Conservation (phyloP, 2,329 filamentous ascomycete genomes). For the Mycocentrospora acerina region DNA sequence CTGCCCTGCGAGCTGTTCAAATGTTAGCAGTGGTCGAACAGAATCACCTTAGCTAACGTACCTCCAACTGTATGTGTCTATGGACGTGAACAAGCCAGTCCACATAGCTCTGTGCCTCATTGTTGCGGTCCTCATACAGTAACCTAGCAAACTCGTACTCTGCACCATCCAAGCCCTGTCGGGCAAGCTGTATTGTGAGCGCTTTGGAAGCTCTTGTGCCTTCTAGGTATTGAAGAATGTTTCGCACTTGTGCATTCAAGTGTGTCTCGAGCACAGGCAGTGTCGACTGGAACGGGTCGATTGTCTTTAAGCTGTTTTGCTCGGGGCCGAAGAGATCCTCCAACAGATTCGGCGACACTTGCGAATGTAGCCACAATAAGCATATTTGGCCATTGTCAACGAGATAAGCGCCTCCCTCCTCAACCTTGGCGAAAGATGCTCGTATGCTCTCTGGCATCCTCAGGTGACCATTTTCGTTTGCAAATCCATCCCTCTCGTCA, state of each 20-base stretch:
- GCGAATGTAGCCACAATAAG: constrained; percentile 87
- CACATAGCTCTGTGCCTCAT: constrained; percentile 96
- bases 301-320: constrained; percentile 66
- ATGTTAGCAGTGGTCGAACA: constrained; percentile 10
- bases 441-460: constrained; percentile 79
- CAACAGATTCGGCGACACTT: constrained; percentile 89
- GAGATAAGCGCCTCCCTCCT: constrained; percentile 90
- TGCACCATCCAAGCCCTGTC: constrained; percentile 89
- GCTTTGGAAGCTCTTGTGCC: constrained; percentile 82
- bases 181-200: constrained; percentile 82
- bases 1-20: constrained; percentile 60
- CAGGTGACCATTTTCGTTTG: constrained; percentile 87
- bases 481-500: constrained; percentile 82
- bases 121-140: constrained; percentile 92
- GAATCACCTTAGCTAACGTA: constrained; percentile 25
- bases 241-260: constrained; percentile 91
- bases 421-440: constrained; percentile 82
- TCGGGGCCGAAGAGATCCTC: constrained; percentile 85
- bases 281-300: constrained; percentile 79
- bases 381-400: constrained; percentile 94
- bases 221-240: constrained; percentile 85
- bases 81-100: constrained; percentile 98
- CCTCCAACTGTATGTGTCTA: constrained; percentile 85
- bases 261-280: constrained; percentile 87
- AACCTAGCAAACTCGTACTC: constrained; percentile 95